Conservation (phyloP, 1,284 basidiomycete genomes). For the Sporisorium exsertum region DNA sequence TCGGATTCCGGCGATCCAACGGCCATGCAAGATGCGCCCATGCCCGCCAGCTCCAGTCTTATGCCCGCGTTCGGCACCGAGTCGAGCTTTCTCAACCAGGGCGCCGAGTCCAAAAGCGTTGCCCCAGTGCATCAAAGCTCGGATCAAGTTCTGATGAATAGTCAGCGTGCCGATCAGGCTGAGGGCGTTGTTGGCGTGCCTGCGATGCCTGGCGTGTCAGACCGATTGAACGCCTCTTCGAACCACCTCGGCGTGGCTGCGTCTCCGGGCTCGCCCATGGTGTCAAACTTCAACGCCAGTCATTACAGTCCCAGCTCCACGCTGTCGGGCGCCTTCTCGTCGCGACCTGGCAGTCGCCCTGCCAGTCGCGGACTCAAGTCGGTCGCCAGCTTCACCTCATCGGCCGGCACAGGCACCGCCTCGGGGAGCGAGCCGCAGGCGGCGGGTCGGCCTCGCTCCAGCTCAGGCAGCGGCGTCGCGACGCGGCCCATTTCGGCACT, state of each 20-base stretch:
- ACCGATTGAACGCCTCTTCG: constrained; percentile 20
- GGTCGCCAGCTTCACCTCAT: constrained; percentile 54
- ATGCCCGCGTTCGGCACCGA: constrained; percentile 53
- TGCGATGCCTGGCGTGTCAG: constrained; percentile 22
- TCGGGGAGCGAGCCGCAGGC: constrained; percentile 22
- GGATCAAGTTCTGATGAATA: constrained; percentile 8
- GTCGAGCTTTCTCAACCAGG: constrained; percentile 11
- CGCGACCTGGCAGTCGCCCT: constrained; percentile 49
- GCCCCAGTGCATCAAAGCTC: constrained; percentile 1
- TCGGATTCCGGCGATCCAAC: background rate
- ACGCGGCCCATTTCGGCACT: constrained; percentile 36
- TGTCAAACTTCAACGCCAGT: constrained; percentile 28
- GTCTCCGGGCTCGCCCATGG: constrained; percentile 39
- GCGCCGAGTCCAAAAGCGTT: background rate
- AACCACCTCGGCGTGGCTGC: constrained; percentile 34
- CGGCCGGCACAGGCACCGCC: constrained; percentile 30
- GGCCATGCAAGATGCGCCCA: constrained; percentile 13
- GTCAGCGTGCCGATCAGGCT: constrained; percentile 10
- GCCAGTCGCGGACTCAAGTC: constrained; percentile 52
- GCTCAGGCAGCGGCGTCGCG: constrained; percentile 25
- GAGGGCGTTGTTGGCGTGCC: constrained; percentile 27
- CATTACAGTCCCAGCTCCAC: constrained; percentile 52
- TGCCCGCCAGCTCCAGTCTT: constrained; percentile 18
- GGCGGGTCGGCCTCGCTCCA: constrained; percentile 32
- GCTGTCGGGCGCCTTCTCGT: constrained; percentile 51